A percentile compares a stretch with the other conserved stretches of the same genome.
Evolutionary conservation across 768 basidiomycete genomes (phyloP).

Genomic region (Bullera alba): DNA sequence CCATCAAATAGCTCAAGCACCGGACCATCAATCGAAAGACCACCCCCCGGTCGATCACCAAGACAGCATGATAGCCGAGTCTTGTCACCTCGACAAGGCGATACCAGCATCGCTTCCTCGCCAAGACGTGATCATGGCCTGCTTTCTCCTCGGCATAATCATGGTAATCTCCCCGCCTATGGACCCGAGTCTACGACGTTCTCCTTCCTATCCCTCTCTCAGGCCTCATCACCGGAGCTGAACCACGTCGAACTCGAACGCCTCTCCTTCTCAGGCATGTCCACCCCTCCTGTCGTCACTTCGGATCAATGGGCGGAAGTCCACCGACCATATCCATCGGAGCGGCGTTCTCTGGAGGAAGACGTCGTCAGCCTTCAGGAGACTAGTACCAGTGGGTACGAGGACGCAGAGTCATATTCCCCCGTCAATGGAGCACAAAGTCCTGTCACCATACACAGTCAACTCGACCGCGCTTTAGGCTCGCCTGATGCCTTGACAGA

Average conservation of each 20-base stretch:
- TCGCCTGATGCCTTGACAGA: background rate
- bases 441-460: conserved; percentile 2
- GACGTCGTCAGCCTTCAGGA: conserved; percentile 13
- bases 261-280: background rate
- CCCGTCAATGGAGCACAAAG: conserved; percentile 10
- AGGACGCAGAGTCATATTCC: conserved; percentile 34
- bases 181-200: conserved; percentile 15
- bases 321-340: background rate
- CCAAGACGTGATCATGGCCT: background rate
- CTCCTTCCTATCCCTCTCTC: conserved; percentile 24
- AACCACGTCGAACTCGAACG: background rate
- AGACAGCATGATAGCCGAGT: background rate
- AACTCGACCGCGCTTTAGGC: conserved; percentile 1
- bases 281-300: background rate
- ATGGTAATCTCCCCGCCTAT: too few species aligned
- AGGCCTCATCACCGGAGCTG: conserved; percentile 16
- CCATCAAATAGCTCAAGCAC: background rate
- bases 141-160: background rate
- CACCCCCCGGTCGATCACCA: background rate
- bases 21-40: background rate
- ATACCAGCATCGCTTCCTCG: background rate
- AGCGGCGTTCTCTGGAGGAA: conserved; percentile 8
- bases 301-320: conserved; percentile 1
- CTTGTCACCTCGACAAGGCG: background rate
- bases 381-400: conserved; percentile 15